A percentile compares a stretch with the other conserved stretches of the same genome.
These are phyloP conservation scores for Carex myosuroides DNA, from an alignment of 176 grass and related monocot genomes.

Conservation along the genomic window DNA sequence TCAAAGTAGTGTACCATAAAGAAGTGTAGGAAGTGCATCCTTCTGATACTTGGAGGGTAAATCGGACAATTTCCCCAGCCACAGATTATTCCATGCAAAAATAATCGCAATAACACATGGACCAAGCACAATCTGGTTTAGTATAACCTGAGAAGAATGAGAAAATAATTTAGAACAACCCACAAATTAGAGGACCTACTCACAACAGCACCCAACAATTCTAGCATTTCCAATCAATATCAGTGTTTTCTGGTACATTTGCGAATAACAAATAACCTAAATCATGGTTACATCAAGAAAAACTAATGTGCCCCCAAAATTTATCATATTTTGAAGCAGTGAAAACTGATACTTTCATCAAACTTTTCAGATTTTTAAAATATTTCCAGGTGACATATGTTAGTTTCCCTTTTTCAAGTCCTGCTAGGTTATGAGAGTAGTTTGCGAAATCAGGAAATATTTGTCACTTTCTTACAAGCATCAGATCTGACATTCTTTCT, in stretches of 20 bases:
- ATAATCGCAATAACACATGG: constrained; percentile 90
- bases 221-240: neutral
- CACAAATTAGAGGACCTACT: neutral
- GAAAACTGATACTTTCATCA: neutral
- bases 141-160: constrained; percentile 59
- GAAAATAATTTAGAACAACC: constrained; percentile 1
- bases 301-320: neutral
- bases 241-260: neutral
- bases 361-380: neutral
- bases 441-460: neutral
- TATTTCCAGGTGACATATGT: neutral
- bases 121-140: constrained; percentile 88
- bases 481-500: neutral
- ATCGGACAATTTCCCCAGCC: constrained; percentile 75
- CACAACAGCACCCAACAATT: neutral
- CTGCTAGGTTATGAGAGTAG: neutral
- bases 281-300: neutral
- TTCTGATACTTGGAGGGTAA: constrained; percentile 83
- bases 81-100: constrained; percentile 98
- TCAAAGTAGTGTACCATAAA: constrained; percentile 48
- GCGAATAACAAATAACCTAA: neutral
- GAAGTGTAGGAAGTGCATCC: constrained; percentile 87
- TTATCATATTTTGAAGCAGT: neutral
- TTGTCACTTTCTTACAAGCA: neutral
- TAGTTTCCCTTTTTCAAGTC: neutral